Conservation (phyloP, 805 yeast genomes). For the Ogataea allantospora region DNA sequence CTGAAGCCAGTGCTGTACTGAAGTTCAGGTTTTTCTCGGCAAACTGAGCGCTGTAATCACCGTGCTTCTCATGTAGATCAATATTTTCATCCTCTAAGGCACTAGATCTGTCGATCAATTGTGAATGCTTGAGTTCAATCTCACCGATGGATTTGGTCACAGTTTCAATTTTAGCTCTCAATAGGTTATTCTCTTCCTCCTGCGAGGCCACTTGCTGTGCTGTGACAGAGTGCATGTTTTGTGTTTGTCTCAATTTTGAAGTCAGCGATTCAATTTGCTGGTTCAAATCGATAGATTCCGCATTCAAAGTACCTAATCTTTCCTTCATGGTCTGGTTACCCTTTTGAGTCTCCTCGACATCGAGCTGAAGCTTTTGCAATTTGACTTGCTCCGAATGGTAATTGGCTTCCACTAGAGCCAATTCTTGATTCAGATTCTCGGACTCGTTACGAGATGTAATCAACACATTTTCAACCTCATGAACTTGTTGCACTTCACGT, state of each 20-base stretch:
- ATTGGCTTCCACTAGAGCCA: conserved; percentile 75
- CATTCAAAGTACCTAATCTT: conserved; percentile 61
- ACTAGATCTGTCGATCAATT: conserved; percentile 20
- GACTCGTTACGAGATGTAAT: conserved; percentile 62
- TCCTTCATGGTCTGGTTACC: conserved; percentile 66
- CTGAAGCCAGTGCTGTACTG: conserved; percentile 30
- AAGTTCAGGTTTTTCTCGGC: conserved; percentile 33
- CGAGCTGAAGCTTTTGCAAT: conserved; percentile 56
- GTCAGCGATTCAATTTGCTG: conserved; percentile 52
- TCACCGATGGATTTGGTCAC: conserved; percentile 27
- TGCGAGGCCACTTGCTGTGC: conserved; percentile 65
- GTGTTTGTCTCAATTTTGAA: conserved; percentile 57
- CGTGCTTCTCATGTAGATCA: conserved; percentile 37
- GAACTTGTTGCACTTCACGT: conserved; percentile 72
- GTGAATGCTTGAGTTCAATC: conserved; percentile 27
- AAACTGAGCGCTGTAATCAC: conserved; percentile 31
- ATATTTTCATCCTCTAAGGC: conserved; percentile 39
- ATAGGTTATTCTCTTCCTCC: conserved; percentile 45
- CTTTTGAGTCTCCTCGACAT: conserved; percentile 66
- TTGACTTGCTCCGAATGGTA: conserved; percentile 67
- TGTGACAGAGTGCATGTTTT: conserved; percentile 61
- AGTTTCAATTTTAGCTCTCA: conserved; percentile 25
- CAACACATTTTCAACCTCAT: conserved; percentile 64
- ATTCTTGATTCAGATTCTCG: conserved; percentile 66
- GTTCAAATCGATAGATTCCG: conserved; percentile 60